Base-by-base conservation (phyloP, 345 rosid species). In the Hevea brasiliensis region DNA sequence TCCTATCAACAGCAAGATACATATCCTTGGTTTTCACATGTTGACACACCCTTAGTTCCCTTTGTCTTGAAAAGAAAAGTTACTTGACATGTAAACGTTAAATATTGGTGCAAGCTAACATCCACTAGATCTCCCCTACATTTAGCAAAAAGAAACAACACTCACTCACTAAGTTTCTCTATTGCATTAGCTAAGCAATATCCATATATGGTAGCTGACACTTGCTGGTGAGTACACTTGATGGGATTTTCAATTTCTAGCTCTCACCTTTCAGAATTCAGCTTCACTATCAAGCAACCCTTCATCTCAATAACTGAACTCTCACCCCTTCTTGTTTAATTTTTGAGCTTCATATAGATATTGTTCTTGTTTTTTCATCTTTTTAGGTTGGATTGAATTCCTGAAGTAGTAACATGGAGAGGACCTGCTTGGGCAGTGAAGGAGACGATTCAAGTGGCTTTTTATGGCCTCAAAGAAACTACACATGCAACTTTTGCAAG, bases 401-500 rank as follows among this genome's bases (percentile, higher is more conserved):
- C 9, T 23, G 24, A 65, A 8, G 23, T 61, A 37, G 42, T 7
- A n/a, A 48, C 45, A 72, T 75, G 79, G 74, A 79, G 71, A 47
- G 54, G 53, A 40, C 29, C 1, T 62, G 35, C 45, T 15, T 23
- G 58, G 56, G 56, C 61, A 69, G 54, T 23, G 37, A 66, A 61
- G 71, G 73, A 37, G 71, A 72, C 0, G 37, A 62, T 57, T 77
- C 84, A 61, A 60, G 56, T 61, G 73, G 48, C 47, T 76, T 69
- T 41, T 67, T 82, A 71, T 84, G 85, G 89, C 85, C 89, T 68
- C 84, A 86, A 44, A 84, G 84, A 58, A 85, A 85, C 76, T 88
- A 86, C 75, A 65, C 77, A 54, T 88, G 92, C 70, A 86, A 74
- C 80, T 88, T 86, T 72, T 88, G 92, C 70, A 80, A 78, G 72